Base-by-base conservation (phyloP, 1,284 basidiomycete species). In the Ganoderma lingzhi region DNA sequence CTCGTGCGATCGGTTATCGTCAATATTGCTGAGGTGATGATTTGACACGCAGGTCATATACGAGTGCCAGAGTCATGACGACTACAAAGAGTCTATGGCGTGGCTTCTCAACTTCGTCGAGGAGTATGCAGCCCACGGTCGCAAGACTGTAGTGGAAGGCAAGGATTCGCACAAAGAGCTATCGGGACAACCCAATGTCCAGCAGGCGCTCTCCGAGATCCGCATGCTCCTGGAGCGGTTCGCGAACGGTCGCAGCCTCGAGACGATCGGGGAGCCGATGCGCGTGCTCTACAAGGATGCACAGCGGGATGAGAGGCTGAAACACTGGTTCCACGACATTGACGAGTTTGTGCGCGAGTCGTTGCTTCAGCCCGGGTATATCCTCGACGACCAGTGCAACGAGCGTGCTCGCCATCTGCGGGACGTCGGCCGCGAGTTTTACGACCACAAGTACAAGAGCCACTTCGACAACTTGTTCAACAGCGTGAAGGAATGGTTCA, bases 191-290 rank as follows among this genome's bases (percentile, higher is more conserved):
- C 83, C 86, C 2, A 80, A 83, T 17, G 83, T 96, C 73, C 83
- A 87, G 64, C 80, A 84, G 15, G 86, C 93, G 3, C 84, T 87
- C 42, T 72, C 78, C 59, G 90, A 96, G 78, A 86, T 97, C 55
- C 88, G 94, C 67, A 90, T 89, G 2, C 85, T 99, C n/a, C 87
- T 98, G 68, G 96, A 98, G 83, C 91, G 97, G 55, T 97, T 98
- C 80, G 96, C 97, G 53, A 93, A 96, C 78, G 89, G 88, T 71
- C 75, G 87, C 75, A 86, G 84, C 67, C 82, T 96, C 80, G 84
- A 93, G 73, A 82, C 86, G 56, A 89, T 97, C 70, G 84, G 93
- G 63, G 87, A 94, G 74, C 88, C 95, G 12, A 84, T 93, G 68
- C 86, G 92, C 78, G 87, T 87, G 30, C 84, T 99, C 60, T 93